A percentile compares a stretch with the other conserved stretches of the same genome.
Evolutionary conservation across 441 rosid genomes (phyloP).

Genomic region (Populus hybrid): DNA sequence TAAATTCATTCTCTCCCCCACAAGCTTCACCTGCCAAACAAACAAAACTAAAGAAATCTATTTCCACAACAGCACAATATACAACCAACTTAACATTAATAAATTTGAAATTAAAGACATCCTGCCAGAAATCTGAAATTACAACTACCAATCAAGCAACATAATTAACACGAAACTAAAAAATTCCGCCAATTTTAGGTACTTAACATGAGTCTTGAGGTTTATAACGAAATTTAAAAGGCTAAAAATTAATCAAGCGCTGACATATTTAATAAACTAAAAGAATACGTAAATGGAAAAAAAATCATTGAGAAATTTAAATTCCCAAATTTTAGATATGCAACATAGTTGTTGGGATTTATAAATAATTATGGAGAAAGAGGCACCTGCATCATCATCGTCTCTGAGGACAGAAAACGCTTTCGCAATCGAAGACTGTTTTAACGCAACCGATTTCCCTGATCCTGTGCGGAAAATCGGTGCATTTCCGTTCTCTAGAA

Average conservation of each 20-base stretch:
- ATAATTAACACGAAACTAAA: too few relatives aligned
- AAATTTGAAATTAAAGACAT: neutral
- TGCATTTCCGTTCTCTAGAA: slow-evolving; percentile 32
- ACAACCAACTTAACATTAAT: neutral
- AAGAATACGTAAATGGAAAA: neutral
- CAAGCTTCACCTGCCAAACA: slow-evolving; percentile 30
- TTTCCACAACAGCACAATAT: neutral
- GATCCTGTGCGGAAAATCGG: slow-evolving; percentile 66
- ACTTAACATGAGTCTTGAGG: neutral
- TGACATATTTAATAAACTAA: neutral
- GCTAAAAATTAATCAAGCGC: neutral
- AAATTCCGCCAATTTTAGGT: neutral
- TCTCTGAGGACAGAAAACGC: slow-evolving; percentile 56
- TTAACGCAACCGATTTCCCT: slow-evolving; percentile 57
- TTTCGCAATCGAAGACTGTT: slow-evolving; percentile 61
- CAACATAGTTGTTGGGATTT: too few relatives aligned
- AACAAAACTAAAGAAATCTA: neutral
- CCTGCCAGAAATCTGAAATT: neutral
- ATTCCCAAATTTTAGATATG: too few relatives aligned
- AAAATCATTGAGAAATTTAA: neutral
- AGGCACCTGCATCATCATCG: slow-evolving; percentile 30
- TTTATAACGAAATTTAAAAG: neutral
- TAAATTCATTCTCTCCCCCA: slow-evolving; percentile 14
- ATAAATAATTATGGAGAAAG: neutral
- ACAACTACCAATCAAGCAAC: too few relatives aligned